These are phyloP conservation scores for Scenedesmus sp. DNA, from an alignment of 163 green algal species.

Conservation along the genomic window DNA sequence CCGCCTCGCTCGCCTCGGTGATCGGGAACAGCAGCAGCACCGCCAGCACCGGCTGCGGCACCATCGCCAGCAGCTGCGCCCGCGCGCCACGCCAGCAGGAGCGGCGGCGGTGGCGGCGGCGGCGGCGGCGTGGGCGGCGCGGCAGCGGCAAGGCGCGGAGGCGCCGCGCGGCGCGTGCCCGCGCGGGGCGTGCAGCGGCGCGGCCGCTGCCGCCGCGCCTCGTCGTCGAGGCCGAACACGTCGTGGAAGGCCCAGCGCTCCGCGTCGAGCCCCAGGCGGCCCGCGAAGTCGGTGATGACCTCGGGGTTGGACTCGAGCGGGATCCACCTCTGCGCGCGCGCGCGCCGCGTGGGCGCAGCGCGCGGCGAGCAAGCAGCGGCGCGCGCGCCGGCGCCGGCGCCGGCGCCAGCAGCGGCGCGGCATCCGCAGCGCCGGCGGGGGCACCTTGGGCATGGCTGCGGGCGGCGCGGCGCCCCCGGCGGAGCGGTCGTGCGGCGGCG, in stretches of 20 bases:
- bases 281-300: constrained; percentile 45
- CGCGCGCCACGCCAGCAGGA: no score
- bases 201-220: no score
- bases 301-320: constrained; percentile 94
- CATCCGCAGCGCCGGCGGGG: no score
- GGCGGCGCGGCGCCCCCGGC: no score
- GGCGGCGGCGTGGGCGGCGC: no score
- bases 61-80: constrained; percentile 91
- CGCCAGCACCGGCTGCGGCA: constrained; percentile 87
- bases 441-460: no score
- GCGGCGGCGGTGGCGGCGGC: no score
- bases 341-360: no score
- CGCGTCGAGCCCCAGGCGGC: constrained; percentile 72
- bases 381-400: no score
- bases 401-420: no score
- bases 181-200: neutral
- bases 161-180: neutral
- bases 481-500: no score
- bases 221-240: constrained; percentile 87
- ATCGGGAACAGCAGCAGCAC: constrained; percentile 96
- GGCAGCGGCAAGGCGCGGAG: neutral
- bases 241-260: constrained; percentile 81
- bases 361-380: no score
- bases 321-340: constrained; percentile 74
- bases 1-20: constrained; percentile 71